These are phyloP conservation scores for Syncephalastrum monosporum DNA, from an alignment of 371 early-diverging fungal genomes.

Conservation along the genomic window DNA sequence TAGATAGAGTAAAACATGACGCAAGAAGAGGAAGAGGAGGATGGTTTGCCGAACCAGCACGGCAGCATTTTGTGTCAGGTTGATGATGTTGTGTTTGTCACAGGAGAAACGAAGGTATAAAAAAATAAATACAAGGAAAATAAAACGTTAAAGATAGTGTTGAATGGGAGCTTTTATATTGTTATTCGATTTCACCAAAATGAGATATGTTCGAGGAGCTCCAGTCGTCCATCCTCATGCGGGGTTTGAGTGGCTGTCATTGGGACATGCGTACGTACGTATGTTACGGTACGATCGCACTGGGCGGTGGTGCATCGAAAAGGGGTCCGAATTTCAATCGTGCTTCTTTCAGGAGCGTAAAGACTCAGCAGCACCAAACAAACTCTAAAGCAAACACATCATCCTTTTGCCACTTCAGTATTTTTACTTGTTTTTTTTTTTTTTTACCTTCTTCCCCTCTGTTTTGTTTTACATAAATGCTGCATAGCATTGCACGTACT, in stretches of 20 bases:
- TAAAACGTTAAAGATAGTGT: conserved; percentile 1
- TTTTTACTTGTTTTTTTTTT: too few species aligned
- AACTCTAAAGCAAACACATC: too few species aligned
- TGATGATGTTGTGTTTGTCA: conserved; percentile 8
- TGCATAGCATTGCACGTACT: too few species aligned
- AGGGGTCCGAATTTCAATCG: too few species aligned
- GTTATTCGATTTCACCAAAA: not conserved
- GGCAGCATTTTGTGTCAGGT: conserved; percentile 3
- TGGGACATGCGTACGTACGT: conserved; percentile 6
- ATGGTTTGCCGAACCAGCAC: conserved; percentile 2
- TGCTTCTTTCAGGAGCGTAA: too few species aligned
- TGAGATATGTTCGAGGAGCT: not conserved
- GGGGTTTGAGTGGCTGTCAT: conserved; percentile 6
- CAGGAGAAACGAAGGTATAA: not conserved
- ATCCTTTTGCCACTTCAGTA: too few species aligned
- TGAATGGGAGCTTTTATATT: conserved; percentile 1
- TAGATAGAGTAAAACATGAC: conserved; percentile 11
- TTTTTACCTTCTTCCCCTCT: too few species aligned
- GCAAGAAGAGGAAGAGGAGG: conserved; percentile 9
- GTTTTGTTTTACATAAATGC: too few species aligned
- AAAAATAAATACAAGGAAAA: not conserved
- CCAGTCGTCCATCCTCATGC: conserved; percentile 18
- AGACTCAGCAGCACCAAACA: too few species aligned
- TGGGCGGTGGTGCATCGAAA: too few species aligned
- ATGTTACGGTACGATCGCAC: too few species aligned